Base-by-base conservation (phyloP, 2,329 filamentous ascomycete species). In the Lachnellula occidentalis region DNA sequence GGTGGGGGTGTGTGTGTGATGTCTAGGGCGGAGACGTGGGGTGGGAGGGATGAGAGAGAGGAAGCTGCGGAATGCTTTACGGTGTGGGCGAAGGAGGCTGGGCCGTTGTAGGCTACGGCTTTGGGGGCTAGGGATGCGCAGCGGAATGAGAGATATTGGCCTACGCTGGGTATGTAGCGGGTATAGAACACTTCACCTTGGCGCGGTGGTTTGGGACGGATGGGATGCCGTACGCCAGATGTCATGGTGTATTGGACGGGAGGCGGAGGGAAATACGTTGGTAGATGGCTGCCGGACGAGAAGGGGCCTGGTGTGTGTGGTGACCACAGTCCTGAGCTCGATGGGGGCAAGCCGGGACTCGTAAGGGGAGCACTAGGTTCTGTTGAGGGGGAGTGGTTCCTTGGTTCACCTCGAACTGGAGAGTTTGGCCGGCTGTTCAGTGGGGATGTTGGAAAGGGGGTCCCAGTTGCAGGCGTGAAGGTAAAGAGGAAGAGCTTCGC, bases 171-270 rank as follows among this genome's bases (percentile, higher is more conserved):
- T 15, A 97, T 78, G 69, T 87, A 96, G 51, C 94, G 87, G 0
- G 85, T 87, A 70, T 99, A 99, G 66, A 99, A 92, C 0, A 89
- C 83, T 65, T 96, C 90, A 14, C 91, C 91, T 77, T 95, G 91
- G 2, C 89, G 85, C 1, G 91, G 90, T 0, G 92, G 91, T 68
- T 95, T 96, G 1, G 90, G 87, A 0, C 94, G 84, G 42, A 95
- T 76, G 0, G 94, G 94, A 67, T 99, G 94, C 0, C 91, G 86
- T 45, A 92, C 76, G 56, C 86, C 81, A 67, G 90, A 84, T 2
- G 89, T 92, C 58, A 87, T 84, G 4, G 81, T 86, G 69, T 92
- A 96, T 62, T 92, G 88, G 8, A 90, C 74, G 1, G 94, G 90
- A 2, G 87, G 78, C 0, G 92, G 91, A 2, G 92, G 92, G 63